Percentiles rank a stretch among this genome's conserved stretches.
phyloP scores from a whole-genome alignment of 177 flowering plant genomes.

The Vitis hybrid region DNA sequence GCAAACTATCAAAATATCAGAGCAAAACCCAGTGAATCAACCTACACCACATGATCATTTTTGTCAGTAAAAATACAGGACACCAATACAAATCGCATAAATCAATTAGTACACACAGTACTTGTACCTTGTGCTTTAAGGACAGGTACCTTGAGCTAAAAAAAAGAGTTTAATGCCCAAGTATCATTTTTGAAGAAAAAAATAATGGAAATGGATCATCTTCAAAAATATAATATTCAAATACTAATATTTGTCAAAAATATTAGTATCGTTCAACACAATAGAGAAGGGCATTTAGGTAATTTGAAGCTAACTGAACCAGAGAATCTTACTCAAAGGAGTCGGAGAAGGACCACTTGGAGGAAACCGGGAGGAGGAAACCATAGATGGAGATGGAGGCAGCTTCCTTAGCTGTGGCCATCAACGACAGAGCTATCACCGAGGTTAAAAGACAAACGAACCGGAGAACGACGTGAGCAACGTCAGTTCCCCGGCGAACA shows the following conservation, averaged over 20 bases:
- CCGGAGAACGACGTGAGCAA: constrained; percentile 36
- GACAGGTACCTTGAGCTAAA: no score
- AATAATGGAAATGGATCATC: no score
- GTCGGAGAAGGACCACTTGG: constrained; percentile 80
- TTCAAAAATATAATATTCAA: no score
- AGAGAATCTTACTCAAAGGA: constrained; percentile 62
- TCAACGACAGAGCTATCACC: constrained; percentile 43
- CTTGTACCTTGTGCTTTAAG: background rate
- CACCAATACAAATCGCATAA: background rate
- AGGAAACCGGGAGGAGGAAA: constrained; percentile 54
- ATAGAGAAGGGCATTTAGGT: no score
- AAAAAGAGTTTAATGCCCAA: no score
- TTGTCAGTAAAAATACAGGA: background rate
- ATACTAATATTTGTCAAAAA: no score
- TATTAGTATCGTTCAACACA: background rate
- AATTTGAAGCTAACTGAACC: background rate
- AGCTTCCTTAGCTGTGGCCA: constrained; percentile 59
- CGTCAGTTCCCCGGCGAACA: constrained; percentile 30
- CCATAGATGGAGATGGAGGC: constrained; percentile 56
- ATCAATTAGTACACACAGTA: no score
- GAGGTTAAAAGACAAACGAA: constrained; percentile 45
- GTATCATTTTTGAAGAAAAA: no score
- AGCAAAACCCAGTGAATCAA: background rate
- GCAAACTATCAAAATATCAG: background rate
- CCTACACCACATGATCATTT: background rate